Percentiles rank a stretch among this genome's conserved stretches.
phyloP scores from a whole-genome alignment of 495 filamentous ascomycete species.

The Tuber microsphaerosporum region DNA sequence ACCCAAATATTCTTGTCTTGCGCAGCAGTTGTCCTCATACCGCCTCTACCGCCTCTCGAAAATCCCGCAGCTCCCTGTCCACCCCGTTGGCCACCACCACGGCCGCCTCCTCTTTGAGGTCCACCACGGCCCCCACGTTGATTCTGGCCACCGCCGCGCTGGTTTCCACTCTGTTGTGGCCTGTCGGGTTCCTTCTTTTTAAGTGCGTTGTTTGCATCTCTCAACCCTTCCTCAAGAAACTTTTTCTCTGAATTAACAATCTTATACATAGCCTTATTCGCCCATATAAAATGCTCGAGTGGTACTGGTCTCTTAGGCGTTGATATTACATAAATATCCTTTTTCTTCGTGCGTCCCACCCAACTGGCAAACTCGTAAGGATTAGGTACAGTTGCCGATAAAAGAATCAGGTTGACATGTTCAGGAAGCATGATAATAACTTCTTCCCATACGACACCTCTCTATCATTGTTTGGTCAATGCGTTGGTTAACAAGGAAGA shows the following conservation, averaged over 20 bases:
- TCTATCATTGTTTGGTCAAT: conserved; percentile 26
- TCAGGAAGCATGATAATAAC: conserved; percentile 99
- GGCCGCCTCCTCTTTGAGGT: conserved; percentile 43
- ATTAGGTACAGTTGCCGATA: conserved; percentile 95
- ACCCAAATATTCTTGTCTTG: conserved; percentile 98
- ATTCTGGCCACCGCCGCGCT: conserved; percentile 52
- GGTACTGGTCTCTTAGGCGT: conserved; percentile 92
- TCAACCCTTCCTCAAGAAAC: conserved; percentile 75
- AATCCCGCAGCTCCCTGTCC: conserved; percentile 42
- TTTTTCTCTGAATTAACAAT: conserved; percentile 88
- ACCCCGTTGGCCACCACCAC: conserved; percentile 43
- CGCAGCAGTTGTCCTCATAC: conserved; percentile 72
- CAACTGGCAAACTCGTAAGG: conserved; percentile 96
- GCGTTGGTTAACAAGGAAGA: neutral
- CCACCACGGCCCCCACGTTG: conserved; percentile 50
- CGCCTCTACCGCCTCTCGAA: conserved; percentile 62
- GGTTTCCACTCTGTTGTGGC: conserved; percentile 45
- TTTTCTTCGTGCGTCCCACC: conserved; percentile 97
- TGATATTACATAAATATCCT: conserved; percentile 97
- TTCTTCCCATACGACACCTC: conserved; percentile 98
- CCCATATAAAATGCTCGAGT: conserved; percentile 93
- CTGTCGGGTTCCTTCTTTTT: conserved; percentile 67
- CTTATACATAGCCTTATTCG: conserved; percentile 80
- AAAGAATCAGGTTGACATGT: conserved; percentile 87
- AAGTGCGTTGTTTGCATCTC: conserved; percentile 77